Evolutionary conservation across 2,329 filamentous ascomycete genomes (phyloP).

Genomic region (Keithomyces neogunnii): DNA sequence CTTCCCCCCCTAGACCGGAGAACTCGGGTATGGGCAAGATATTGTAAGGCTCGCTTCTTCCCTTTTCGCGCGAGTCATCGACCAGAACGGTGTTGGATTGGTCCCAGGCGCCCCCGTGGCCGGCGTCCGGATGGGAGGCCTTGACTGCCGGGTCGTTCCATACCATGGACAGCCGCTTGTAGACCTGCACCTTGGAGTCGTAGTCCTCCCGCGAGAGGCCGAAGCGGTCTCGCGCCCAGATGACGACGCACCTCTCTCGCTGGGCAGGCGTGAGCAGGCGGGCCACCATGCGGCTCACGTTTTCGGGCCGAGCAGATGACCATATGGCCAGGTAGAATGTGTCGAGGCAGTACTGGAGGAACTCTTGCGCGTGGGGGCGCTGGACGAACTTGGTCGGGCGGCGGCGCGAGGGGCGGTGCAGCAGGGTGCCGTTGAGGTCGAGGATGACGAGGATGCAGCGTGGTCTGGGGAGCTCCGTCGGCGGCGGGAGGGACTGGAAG

Average conservation of each 20-base stretch:
- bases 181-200: conserved; percentile 67
- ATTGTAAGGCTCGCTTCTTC: conserved; percentile 73
- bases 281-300: conserved; percentile 60
- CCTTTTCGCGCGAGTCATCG: conserved; percentile 79
- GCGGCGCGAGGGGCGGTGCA: conserved; percentile 55
- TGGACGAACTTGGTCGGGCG: conserved; percentile 45
- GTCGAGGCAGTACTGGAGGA: conserved; percentile 65
- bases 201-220: conserved; percentile 59
- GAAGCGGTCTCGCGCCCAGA: conserved; percentile 75
- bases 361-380: conserved; percentile 59
- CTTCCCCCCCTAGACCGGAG: conserved; percentile 33
- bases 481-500: conserved; percentile 36
- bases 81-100: conserved; percentile 85
- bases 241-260: conserved; percentile 48
- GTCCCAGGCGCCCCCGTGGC: conserved; percentile 48
- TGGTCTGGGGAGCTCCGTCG: conserved; percentile 33
- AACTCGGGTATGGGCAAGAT: conserved; percentile 77
- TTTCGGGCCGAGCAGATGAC: conserved; percentile 73
- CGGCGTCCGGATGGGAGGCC: conserved; percentile 34
- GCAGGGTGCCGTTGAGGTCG: conserved; percentile 87
- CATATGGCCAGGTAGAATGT: conserved; percentile 80
- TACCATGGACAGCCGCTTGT: conserved; percentile 70
- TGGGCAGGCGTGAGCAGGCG: conserved; percentile 52
- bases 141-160: conserved; percentile 51
- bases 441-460: conserved; percentile 72